These are phyloP conservation scores for Aspergillus steynii DNA, from an alignment of 495 filamentous ascomycete species.

Conservation along the genomic window DNA sequence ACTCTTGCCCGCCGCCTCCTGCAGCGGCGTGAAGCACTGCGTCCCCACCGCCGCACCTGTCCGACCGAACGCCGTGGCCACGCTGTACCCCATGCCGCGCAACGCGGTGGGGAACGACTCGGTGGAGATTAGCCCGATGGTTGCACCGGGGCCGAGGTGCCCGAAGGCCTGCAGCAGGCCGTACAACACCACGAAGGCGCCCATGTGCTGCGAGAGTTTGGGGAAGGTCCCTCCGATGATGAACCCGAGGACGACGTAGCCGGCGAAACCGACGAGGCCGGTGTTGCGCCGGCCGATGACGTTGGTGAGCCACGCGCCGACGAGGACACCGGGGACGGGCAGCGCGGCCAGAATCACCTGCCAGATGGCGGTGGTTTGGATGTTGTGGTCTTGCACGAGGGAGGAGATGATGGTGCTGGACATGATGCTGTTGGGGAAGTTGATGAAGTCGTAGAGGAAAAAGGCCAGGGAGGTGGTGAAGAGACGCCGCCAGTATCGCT, in stretches of 20 bases:
- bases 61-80: constrained; percentile 38
- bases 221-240: constrained; percentile 35
- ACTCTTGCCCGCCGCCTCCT: constrained; percentile 26
- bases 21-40: constrained; percentile 35
- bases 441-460: constrained; percentile 41
- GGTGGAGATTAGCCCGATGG: constrained; percentile 34
- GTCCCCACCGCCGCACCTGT: constrained; percentile 38
- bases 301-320: constrained; percentile 37
- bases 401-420: constrained; percentile 41
- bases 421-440: constrained; percentile 41
- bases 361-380: constrained; percentile 37
- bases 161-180: constrained; percentile 37
- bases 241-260: constrained; percentile 37
- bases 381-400: constrained; percentile 30
- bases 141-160: constrained; percentile 39
- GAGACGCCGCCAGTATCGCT: constrained; percentile 32
- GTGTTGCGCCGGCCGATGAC: constrained; percentile 34
- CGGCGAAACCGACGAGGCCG: constrained; percentile 34
- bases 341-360: constrained; percentile 38
- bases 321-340: constrained; percentile 35
- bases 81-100: constrained; percentile 38
- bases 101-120: constrained; percentile 40
- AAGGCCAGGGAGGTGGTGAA: constrained; percentile 35
- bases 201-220: constrained; percentile 31
- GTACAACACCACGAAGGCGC: constrained; percentile 40